Conservation (phyloP, 345 rosid genomes). For the Salix arbutifolia region DNA sequence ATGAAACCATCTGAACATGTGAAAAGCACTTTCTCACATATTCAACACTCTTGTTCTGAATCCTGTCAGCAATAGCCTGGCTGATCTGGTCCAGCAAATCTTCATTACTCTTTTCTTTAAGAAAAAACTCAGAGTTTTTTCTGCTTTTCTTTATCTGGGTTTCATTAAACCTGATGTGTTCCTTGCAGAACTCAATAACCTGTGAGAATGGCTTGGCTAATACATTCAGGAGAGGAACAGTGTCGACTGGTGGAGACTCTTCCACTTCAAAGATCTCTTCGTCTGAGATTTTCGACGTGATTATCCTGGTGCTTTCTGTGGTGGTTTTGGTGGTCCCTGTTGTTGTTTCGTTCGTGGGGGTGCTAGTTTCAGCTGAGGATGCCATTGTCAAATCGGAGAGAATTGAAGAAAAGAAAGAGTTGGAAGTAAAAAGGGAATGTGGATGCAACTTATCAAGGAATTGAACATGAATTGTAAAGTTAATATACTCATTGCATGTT, state of each 20-base stretch:
- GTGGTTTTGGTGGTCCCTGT: background rate
- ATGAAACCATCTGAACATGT: slow-evolving; percentile 33
- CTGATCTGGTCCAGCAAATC: slow-evolving; percentile 32
- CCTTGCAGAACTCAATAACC: slow-evolving; percentile 27
- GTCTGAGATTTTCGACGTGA: slow-evolving; percentile 21
- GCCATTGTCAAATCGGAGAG: too few relatives aligned
- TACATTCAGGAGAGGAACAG: slow-evolving; percentile 32
- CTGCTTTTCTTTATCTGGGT: slow-evolving; percentile 1
- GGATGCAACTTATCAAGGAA: too few relatives aligned
- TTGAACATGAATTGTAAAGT: too few relatives aligned
- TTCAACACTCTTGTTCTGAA: slow-evolving; percentile 40
- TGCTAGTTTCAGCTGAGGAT: too few relatives aligned
- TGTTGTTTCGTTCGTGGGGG: too few relatives aligned
- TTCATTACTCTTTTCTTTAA: slow-evolving; percentile 8
- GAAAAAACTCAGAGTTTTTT: slow-evolving; percentile 8
- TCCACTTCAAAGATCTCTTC: slow-evolving; percentile 19
- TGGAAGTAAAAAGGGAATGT: too few relatives aligned
- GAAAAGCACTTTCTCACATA: slow-evolving; percentile 34
- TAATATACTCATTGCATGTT: too few relatives aligned
- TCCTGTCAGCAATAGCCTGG: slow-evolving; percentile 27
- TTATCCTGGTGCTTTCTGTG: background rate
- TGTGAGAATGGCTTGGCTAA: background rate
- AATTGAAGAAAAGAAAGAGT: too few relatives aligned
- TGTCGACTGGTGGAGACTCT: slow-evolving; percentile 16
- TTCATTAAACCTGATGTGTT: slow-evolving; percentile 14